Percentiles rank a stretch among this genome's conserved stretches.
These are phyloP conservation scores for Leccinum boreale DNA, from an alignment of 768 basidiomycete species.

Conservation along the genomic window DNA sequence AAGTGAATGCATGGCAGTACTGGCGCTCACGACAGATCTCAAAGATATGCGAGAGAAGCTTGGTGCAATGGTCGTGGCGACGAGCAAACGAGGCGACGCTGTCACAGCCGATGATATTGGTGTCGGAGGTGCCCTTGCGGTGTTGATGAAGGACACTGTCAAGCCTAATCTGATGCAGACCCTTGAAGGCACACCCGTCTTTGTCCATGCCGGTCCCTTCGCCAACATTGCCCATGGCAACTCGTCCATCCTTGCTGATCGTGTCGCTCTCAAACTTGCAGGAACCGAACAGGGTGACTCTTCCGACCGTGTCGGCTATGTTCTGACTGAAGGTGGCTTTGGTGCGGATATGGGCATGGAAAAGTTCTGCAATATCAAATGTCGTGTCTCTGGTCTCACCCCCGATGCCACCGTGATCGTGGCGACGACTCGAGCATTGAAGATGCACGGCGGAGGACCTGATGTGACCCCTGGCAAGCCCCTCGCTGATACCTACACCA, in stretches of 20 bases:
- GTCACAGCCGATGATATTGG: slow-evolving; percentile 97
- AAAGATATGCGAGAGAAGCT: slow-evolving; percentile 90
- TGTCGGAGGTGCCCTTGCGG: slow-evolving; percentile 90
- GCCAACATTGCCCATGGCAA: slow-evolving; percentile 99
- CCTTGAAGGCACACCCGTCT: slow-evolving; percentile 96
- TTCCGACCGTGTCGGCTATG: slow-evolving; percentile 81
- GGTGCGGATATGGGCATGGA: slow-evolving; percentile 99
- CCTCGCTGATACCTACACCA: slow-evolving; percentile 88
- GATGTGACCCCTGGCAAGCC: slow-evolving; percentile 96
- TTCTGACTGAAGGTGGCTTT: slow-evolving; percentile 97
- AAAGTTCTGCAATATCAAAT: slow-evolving; percentile 99
- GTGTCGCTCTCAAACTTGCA: slow-evolving; percentile 93
- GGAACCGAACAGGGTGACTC: slow-evolving; percentile 91
- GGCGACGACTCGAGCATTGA: slow-evolving; percentile 94
- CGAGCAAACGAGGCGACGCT: slow-evolving; percentile 85
- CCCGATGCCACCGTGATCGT: slow-evolving; percentile 96
- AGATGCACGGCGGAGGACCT: slow-evolving; percentile 99
- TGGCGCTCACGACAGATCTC: slow-evolving; percentile 85
- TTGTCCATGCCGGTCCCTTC: slow-evolving; percentile 98
- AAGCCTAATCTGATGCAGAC: slow-evolving; percentile 99
- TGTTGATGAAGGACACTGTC: slow-evolving; percentile 98
- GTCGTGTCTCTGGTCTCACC: slow-evolving; percentile 85
- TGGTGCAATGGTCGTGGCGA: slow-evolving; percentile 96
- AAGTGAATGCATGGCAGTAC: slow-evolving; percentile 97
- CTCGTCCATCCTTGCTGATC: slow-evolving; percentile 97